Percentiles rank a stretch among this genome's conserved stretches.
Conservation (phyloP, 495 filamentous ascomycete genomes). For the Annulohypoxylon nitens region DNA sequence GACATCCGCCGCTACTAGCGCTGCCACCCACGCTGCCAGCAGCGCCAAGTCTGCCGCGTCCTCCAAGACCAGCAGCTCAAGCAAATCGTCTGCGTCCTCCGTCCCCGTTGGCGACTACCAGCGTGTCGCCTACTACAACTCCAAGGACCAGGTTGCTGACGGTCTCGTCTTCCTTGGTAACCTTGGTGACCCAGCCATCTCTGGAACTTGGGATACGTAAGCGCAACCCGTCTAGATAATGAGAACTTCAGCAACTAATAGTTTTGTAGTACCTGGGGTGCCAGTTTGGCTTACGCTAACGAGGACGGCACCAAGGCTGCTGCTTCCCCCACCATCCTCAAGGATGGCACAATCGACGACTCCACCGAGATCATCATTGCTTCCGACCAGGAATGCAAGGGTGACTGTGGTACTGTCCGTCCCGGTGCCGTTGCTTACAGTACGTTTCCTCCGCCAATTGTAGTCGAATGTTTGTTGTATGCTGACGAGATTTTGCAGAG, state of each 20-base stretch:
- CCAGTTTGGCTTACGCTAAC: constrained; percentile 72
- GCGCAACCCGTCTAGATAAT: constrained; percentile 29
- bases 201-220: constrained; percentile 70
- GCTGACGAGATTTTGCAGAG: constrained; percentile 58
- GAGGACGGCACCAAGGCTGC: constrained; percentile 64
- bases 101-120: constrained; percentile 46
- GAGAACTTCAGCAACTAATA: constrained; percentile 22
- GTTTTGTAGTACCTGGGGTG: constrained; percentile 66
- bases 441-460: constrained; percentile 53
- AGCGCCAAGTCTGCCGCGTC: not conserved
- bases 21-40: not conserved
- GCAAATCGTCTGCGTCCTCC: constrained; percentile 39
- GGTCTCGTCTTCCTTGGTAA: constrained; percentile 77
- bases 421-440: constrained; percentile 71
- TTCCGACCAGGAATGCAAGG: constrained; percentile 67
- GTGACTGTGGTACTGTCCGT: constrained; percentile 69
- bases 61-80: constrained; percentile 10
- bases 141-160: constrained; percentile 59
- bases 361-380: constrained; percentile 72
- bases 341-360: constrained; percentile 65
- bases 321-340: constrained; percentile 63
- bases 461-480: not conserved
- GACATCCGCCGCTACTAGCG: constrained; percentile 13
- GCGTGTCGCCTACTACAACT: constrained; percentile 69
- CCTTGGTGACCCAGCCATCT: constrained; percentile 66